A percentile compares a stretch with the other conserved stretches of the same genome.
Evolutionary conservation across 768 basidiomycete genomes (phyloP).

Genomic region (Leccinellum rugosiceps): DNA sequence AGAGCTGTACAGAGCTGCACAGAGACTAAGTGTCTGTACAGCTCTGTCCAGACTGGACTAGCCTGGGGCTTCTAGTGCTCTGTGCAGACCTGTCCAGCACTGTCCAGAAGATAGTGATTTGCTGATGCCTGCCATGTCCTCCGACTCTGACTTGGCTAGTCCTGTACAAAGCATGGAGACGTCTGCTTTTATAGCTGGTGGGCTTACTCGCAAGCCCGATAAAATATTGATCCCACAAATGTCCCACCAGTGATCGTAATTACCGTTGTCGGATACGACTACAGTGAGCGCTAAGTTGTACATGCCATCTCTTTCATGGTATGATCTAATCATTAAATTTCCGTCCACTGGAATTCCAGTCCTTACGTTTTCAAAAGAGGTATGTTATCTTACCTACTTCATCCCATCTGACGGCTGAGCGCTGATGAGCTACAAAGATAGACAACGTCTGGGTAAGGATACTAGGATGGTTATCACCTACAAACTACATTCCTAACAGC

Average conservation of each 20-base stretch:
- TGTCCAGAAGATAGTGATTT: no score
- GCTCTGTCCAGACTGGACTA: no score
- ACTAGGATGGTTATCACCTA: no score
- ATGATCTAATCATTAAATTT: not conserved
- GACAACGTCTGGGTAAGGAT: conserved; percentile 1
- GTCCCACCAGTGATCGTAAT: conserved; percentile 2
- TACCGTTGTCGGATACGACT: conserved; percentile 13
- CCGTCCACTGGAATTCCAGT: not conserved
- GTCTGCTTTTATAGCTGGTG: not conserved
- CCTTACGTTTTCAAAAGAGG: conserved; percentile 15
- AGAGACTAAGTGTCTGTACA: no score
- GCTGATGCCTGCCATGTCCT: not conserved
- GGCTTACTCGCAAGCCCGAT: not conserved
- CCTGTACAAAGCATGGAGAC: not conserved
- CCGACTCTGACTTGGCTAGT: not conserved
- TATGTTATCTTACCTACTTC: not conserved
- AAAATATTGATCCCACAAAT: not conserved
- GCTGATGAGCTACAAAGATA: not conserved
- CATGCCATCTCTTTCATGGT: not conserved
- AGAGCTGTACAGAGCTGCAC: no score
- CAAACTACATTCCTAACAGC: not conserved
- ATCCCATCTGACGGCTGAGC: not conserved
- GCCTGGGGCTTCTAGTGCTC: no score
- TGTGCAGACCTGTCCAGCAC: no score
- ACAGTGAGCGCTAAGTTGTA: conserved; percentile 1